Percentiles rank a stretch among this genome's conserved stretches.
Evolutionary conservation across 768 basidiomycete genomes (phyloP).

Genomic region (Rhodosporidiobolus sp.): DNA sequence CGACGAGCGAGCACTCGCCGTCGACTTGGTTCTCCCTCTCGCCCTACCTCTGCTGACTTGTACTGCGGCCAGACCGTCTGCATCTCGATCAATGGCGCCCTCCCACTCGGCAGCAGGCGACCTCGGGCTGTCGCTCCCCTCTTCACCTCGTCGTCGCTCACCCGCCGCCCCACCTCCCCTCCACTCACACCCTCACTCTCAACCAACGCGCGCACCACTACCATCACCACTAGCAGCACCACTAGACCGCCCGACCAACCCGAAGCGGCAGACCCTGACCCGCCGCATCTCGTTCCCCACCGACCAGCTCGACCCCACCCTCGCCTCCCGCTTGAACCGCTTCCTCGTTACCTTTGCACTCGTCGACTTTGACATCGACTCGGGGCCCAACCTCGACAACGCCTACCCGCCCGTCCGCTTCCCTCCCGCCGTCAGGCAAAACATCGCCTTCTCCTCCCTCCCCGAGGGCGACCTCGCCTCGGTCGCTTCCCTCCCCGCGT

Average conservation of each 20-base stretch:
- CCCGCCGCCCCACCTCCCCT: neutral
- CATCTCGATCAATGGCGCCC: neutral
- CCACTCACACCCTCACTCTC: neutral
- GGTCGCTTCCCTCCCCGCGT: neutral
- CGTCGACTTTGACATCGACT: slow-evolving; percentile 43
- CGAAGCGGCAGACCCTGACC: slow-evolving; percentile 4
- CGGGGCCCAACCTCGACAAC: slow-evolving; percentile 33
- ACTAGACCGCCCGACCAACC: neutral
- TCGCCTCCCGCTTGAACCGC: slow-evolving; percentile 1
- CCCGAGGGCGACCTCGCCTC: slow-evolving; percentile 30
- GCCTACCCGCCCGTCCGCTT: slow-evolving; percentile 23
- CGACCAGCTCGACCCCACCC: slow-evolving; percentile 1
- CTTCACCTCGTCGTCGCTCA: neutral
- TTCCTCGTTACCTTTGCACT: slow-evolving; percentile 37
- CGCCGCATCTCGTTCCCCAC: slow-evolving; percentile 25
- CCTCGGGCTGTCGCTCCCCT: slow-evolving; percentile 6
- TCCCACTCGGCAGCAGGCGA: slow-evolving; percentile 9
- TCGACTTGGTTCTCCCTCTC: neutral
- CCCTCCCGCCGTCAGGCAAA: neutral
- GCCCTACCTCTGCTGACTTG: neutral
- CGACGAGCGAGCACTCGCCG: too few species aligned
- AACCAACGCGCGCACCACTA: neutral
- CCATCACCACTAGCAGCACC: neutral
- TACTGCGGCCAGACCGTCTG: neutral
- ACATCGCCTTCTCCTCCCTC: slow-evolving; percentile 37